Percentiles rank a stretch among this genome's conserved stretches.
These are phyloP conservation scores for Mycena latifolia DNA, from an alignment of 768 basidiomycete genomes.

Conservation along the genomic window DNA sequence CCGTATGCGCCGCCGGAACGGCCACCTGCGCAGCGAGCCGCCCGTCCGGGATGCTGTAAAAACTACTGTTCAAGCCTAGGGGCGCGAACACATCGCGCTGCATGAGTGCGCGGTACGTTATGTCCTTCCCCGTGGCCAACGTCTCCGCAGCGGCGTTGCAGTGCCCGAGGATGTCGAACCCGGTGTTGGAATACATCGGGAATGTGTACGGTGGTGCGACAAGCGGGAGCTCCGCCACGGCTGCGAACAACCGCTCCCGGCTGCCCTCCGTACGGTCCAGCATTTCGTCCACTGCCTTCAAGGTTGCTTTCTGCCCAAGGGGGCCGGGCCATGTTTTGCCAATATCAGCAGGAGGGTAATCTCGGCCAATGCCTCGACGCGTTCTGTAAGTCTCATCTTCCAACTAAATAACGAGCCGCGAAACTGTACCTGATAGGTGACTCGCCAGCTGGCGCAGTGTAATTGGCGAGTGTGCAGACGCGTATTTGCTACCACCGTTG, in stretches of 20 bases:
- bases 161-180: conserved; percentile 81
- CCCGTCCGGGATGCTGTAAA: conserved; percentile 49
- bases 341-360: conserved; percentile 48
- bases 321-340: conserved; percentile 56
- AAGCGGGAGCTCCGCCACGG: conserved; percentile 53
- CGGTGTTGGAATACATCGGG: conserved; percentile 82
- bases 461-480: conserved; percentile 42
- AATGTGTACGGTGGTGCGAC: conserved; percentile 57
- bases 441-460: conserved; percentile 57
- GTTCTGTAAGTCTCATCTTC: background rate
- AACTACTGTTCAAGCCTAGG: conserved; percentile 57
- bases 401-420: background rate
- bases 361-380: conserved; percentile 49
- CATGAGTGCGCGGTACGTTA: conserved; percentile 57
- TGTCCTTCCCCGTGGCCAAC: conserved; percentile 44
- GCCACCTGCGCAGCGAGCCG: conserved; percentile 49
- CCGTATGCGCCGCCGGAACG: conserved; percentile 50
- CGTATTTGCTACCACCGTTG: conserved; percentile 25
- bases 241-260: conserved; percentile 47
- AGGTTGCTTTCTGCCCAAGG: conserved; percentile 37
- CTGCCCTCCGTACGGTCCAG: conserved; percentile 41
- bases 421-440: conserved; percentile 46
- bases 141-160: conserved; percentile 68
- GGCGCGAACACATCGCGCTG: conserved; percentile 64
- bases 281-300: conserved; percentile 43